Percentiles rank a stretch among this genome's conserved stretches.
These are phyloP conservation scores for Sporisorium sorghi DNA, from an alignment of 1,284 basidiomycete genomes.

Conservation along the genomic window DNA sequence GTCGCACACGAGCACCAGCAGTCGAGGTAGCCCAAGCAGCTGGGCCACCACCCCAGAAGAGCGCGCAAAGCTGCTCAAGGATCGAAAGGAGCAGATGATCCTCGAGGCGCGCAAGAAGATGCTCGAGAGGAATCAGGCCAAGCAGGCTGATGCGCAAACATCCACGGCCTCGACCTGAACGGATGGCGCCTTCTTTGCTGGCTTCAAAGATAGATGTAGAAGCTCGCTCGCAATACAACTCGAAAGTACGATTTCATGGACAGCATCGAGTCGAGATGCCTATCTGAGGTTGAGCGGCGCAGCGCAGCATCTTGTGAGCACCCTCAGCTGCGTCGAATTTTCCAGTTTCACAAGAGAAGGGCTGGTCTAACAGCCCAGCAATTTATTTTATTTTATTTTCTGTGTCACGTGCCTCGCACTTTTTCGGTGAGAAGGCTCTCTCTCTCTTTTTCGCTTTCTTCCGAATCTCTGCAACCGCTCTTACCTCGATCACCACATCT, in stretches of 20 bases:
- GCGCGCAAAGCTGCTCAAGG: slow-evolving; percentile 43
- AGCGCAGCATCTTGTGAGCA: slow-evolving; percentile 3
- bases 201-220: background rate
- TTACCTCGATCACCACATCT: background rate
- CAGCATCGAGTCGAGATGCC: background rate
- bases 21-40: slow-evolving; percentile 33
- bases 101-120: slow-evolving; percentile 47
- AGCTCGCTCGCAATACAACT: background rate
- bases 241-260: background rate
- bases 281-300: background rate
- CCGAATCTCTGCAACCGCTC: background rate
- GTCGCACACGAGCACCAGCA: slow-evolving; percentile 21
- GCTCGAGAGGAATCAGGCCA: slow-evolving; percentile 32
- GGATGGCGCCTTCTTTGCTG: background rate
- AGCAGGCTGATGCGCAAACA: background rate
- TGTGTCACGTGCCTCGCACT: slow-evolving; percentile 15
- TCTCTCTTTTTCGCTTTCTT: slow-evolving; percentile 10
- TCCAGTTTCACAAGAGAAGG: too few relatives aligned
- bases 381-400: too few relatives aligned
- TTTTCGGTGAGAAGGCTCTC: slow-evolving; percentile 10
- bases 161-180: slow-evolving; percentile 7
- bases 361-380: too few relatives aligned
- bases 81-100: slow-evolving; percentile 57
- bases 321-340: background rate
- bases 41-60: slow-evolving; percentile 51